A percentile compares a stretch with the other conserved stretches of the same genome.
phyloP scores from a whole-genome alignment of 2,329 filamentous ascomycete species.

The Fusarium veterinarium region DNA sequence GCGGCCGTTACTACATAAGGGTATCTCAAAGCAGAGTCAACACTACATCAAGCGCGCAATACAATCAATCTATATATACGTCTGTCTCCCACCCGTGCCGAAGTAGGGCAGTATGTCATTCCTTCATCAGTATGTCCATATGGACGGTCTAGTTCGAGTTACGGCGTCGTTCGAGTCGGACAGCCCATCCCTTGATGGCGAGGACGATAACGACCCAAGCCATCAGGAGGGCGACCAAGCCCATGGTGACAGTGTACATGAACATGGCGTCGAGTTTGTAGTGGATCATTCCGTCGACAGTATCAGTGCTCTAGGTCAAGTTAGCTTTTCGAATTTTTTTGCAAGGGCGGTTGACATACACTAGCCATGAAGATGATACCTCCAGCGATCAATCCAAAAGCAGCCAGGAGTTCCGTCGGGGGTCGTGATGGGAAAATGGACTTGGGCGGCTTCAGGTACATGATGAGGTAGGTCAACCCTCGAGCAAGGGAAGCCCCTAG shows the following conservation, averaged over 20 bases:
- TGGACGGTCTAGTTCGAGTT: constrained; percentile 2
- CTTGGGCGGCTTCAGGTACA: constrained; percentile 83
- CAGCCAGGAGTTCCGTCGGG: constrained; percentile 86
- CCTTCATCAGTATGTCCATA: not conserved
- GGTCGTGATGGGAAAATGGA: constrained; percentile 86
- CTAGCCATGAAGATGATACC: constrained; percentile 94
- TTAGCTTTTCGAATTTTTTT: not conserved
- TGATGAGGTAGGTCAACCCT: constrained; percentile 79
- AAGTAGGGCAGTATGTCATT: not conserved
- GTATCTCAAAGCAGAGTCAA: constrained; percentile 43
- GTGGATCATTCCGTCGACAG: constrained; percentile 79
- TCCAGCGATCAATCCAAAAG: constrained; percentile 88
- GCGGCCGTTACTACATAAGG: constrained; percentile 35
- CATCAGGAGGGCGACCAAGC: constrained; percentile 84
- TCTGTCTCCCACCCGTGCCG: not conserved
- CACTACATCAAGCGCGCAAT: constrained; percentile 13
- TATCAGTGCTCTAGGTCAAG: constrained; percentile 72
- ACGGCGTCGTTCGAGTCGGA: constrained; percentile 56
- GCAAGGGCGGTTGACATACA: constrained; percentile 60
- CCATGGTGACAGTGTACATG: constrained; percentile 89
- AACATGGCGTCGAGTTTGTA: constrained; percentile 91
- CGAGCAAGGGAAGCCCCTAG: constrained; percentile 84
- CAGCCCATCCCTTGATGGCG: constrained; percentile 89
- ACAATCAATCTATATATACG: constrained; percentile 8
- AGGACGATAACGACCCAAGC: constrained; percentile 83